Percentiles rank a stretch among this genome's conserved stretches.
Conservation (phyloP, 768 basidiomycete genomes). For the Rickenella mellea region DNA sequence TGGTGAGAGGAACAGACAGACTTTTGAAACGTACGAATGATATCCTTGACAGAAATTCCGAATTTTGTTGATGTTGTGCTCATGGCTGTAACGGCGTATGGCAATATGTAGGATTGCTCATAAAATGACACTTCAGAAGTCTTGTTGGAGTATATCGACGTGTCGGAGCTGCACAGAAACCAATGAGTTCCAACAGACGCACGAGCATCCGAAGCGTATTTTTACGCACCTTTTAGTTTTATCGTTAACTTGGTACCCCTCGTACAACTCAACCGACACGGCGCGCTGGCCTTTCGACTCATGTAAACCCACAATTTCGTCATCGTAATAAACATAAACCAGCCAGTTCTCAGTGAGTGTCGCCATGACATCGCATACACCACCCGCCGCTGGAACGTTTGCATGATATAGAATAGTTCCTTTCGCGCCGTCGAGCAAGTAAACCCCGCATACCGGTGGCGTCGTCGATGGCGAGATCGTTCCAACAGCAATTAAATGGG, state of each 20-base stretch:
- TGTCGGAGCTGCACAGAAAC: conserved; percentile 32
- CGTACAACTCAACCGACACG: conserved; percentile 84
- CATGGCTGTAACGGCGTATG: conserved; percentile 59
- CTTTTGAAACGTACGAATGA: conserved; percentile 70
- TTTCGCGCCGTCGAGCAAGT: conserved; percentile 72
- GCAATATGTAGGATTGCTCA: conserved; percentile 64
- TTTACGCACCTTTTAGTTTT: conserved; percentile 58
- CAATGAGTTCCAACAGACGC: neutral
- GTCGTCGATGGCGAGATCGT: conserved; percentile 31
- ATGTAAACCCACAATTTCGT: conserved; percentile 32
- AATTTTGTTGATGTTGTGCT: conserved; percentile 76
- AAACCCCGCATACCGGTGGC: conserved; percentile 44
- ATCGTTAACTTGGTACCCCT: conserved; percentile 57
- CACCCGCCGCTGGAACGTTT: conserved; percentile 34
- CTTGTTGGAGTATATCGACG: conserved; percentile 46
- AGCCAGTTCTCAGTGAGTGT: conserved; percentile 86
- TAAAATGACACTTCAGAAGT: conserved; percentile 44
- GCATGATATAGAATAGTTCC: conserved; percentile 68
- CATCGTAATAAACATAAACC: conserved; percentile 79
- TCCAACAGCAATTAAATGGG: conserved; percentile 58
- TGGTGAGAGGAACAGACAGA: neutral
- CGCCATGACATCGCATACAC: conserved; percentile 57
- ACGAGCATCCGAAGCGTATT: neutral
- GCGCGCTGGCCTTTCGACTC: conserved; percentile 61
- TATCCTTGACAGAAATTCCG: conserved; percentile 79